These are phyloP conservation scores for Oxyria digyna DNA, from an alignment of 148 eudicot species.

Conservation along the genomic window DNA sequence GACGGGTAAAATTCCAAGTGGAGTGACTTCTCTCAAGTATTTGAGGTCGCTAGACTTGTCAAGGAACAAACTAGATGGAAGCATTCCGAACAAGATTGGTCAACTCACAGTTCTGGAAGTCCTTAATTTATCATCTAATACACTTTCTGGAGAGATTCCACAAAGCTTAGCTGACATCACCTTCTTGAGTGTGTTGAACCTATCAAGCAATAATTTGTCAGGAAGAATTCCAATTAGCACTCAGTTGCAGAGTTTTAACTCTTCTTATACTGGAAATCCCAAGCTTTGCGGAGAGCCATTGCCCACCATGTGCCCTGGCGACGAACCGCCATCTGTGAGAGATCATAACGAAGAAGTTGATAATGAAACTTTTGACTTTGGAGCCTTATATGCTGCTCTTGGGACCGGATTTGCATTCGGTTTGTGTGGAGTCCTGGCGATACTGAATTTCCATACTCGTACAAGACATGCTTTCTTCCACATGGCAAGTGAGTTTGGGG, in stretches of 20 bases:
- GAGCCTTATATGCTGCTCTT: not conserved
- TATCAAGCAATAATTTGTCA: slow-evolving; percentile 29
- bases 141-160: slow-evolving; percentile 34
- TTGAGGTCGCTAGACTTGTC: slow-evolving; percentile 31
- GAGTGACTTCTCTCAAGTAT: slow-evolving; percentile 17
- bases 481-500: not conserved
- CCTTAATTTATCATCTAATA: slow-evolving; percentile 39
- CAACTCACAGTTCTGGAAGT: slow-evolving; percentile 12
- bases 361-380: not conserved
- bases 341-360: not conserved
- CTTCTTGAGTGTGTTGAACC: slow-evolving; percentile 23
- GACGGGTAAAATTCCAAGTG: slow-evolving; percentile 17
- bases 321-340: not conserved
- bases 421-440: not conserved
- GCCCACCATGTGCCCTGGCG: slow-evolving; percentile 9
- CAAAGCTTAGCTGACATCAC: slow-evolving; percentile 22
- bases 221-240: slow-evolving; percentile 35
- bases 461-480: not conserved
- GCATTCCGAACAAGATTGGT: slow-evolving; percentile 30
- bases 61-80: slow-evolving; percentile 29
- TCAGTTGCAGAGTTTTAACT: slow-evolving; percentile 24
- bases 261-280: slow-evolving; percentile 27
- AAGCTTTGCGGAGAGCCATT: slow-evolving; percentile 41
- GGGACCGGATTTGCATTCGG: not conserved
- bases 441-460: not conserved